Evolutionary conservation across 2,329 filamentous ascomycete genomes (phyloP).

Genomic region (Colletotrichum coccodes): DNA sequence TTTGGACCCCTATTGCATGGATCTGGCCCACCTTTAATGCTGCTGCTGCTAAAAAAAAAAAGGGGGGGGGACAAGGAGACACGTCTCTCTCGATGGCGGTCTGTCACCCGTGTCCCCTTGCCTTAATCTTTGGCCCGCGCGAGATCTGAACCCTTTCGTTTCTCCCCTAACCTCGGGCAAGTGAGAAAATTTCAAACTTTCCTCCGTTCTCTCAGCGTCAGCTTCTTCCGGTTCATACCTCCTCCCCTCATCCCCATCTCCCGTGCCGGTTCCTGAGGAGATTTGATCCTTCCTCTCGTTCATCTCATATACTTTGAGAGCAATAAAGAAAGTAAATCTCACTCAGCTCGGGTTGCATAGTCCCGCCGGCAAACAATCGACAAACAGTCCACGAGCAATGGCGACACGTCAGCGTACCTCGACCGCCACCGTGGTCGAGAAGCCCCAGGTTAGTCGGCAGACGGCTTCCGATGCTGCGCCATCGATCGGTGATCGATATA

Average conservation of each 20-base stretch:
- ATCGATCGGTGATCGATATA: background rate
- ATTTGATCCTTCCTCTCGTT: background rate
- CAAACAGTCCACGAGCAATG: background rate
- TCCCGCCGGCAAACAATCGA: background rate
- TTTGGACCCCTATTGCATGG: slow-evolving; percentile 31
- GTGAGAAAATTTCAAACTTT: slow-evolving; percentile 14
- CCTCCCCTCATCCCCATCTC: background rate
- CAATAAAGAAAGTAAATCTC: background rate
- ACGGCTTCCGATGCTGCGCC: background rate
- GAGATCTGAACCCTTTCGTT: background rate
- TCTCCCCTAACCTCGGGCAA: slow-evolving; percentile 18
- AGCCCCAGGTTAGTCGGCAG: slow-evolving; percentile 26
- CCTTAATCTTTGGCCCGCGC: background rate
- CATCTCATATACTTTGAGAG: slow-evolving; percentile 13
- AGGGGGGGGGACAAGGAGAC: slow-evolving; percentile 13
- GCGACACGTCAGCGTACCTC: slow-evolving; percentile 27
- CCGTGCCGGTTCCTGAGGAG: background rate
- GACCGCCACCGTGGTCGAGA: slow-evolving; percentile 31
- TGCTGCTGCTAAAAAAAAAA: slow-evolving; percentile 15
- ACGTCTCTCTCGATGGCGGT: slow-evolving; percentile 19
- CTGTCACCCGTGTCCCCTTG: background rate
- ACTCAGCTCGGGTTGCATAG: background rate
- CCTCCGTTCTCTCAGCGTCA: background rate
- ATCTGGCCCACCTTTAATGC: slow-evolving; percentile 17
- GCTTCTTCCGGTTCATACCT: too few species aligned